Evolutionary conservation across 1,284 basidiomycete species (phyloP), one percentile per base, ranked within the genome.

Genomic region (Cystobasidium pallidum): DNA sequence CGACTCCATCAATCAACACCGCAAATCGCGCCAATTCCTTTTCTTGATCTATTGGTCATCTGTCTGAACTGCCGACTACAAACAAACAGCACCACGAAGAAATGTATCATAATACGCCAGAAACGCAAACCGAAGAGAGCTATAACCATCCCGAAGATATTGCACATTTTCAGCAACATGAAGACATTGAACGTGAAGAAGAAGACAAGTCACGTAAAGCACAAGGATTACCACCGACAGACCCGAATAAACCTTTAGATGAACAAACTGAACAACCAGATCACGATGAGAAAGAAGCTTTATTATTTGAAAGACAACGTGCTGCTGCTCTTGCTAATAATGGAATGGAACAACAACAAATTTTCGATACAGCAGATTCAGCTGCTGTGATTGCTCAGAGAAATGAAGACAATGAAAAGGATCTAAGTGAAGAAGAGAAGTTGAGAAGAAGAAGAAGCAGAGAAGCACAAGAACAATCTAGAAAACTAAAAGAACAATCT

Each of bases 91-190:
- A 95, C 81, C 94, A 97, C 87, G 92, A 93, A 88, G 91, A 96
- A 84, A 83, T 92, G 81, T 96, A 86, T 84, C 95, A 99, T 83
- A 90, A 82, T 71, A 97, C 94, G 26, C 94, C 94, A 0, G 95
- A 99, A 81, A 96, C 94, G 0, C 95, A 99, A 82, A 93, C 91
- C 0, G 94, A 97, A 79, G 92, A 94, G 77, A 86, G 92, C 0
- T 99, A 99, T 83, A 90, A 81, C 73, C 95, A 99, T 81, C 88
- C 91, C 2, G 96, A 96, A 81, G 80, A 81, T 72, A 76, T 81
- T 65, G 91, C 92, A 77, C 91, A 94, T 79, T 96, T 95, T 79
- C 83, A 88, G 71, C 88, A 91, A 75, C 96, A 99, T 82, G 91
- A 91, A 73, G 79, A 83, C 19, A 97, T 99, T 76, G 96, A 99